Evolutionary conservation across 2,329 filamentous ascomycete species (phyloP), one percentile per base, ranked within the genome.

Genomic region (Apiospora malaysiana): DNA sequence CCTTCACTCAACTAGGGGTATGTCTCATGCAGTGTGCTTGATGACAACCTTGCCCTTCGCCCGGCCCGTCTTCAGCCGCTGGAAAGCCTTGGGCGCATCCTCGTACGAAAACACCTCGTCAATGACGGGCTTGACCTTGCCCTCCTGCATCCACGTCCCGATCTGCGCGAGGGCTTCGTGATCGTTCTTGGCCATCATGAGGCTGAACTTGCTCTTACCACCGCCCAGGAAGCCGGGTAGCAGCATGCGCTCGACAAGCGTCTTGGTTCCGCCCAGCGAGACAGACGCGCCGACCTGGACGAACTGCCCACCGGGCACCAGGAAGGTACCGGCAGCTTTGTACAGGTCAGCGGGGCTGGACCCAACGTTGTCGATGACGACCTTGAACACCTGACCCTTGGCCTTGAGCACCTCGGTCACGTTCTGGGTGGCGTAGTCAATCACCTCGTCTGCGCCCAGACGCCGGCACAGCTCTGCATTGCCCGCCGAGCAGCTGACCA

Each of bases 391-490:
- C 8, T 80, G 81, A 0, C 87, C 86, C 47, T 83, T 84, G 0
- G 80, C 78, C 71, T 83, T 83, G 9, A 92, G 78, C 3, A 77
- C 78, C 32, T 82, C 80, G 5, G 84, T 75, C 2, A 91, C 78
- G 76, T 90, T 80, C 42, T 80, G 77, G 0, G 80, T 79, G 23
- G 84, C 86, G 77, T 92, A 92, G 75, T 92, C 88, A 66, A 92
- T 83, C 42, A 91, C 85, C 71, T 89, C 87, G 74, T 92, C 89
- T 8, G 91, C 68, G 0, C 91, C 91, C 0, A 93, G 79, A 2
- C 80, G 79, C 72, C 84, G 84, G 76, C 88, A 90, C 1, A 92
- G 78, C 63, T 87, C 84, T 0, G 85, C 81, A 77, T 92, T 93
- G 7, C 78, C 78, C 0, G 81, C 83, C 12, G 89, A 92, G 75